phyloP scores from a whole-genome alignment of 139 green algal species.

The Coccomyxa sp. region DNA sequence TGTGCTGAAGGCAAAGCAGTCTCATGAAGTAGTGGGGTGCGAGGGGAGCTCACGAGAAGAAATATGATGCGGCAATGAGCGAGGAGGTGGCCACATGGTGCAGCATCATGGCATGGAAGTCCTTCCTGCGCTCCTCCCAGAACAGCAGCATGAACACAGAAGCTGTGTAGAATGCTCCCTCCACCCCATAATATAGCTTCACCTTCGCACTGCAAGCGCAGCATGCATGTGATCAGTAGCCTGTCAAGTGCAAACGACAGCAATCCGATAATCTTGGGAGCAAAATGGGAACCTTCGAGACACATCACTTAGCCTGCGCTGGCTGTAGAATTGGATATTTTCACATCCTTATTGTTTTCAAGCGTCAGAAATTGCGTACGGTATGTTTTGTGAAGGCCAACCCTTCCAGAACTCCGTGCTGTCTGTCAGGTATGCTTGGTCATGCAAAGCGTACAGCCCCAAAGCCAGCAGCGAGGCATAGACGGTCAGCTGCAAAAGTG shows the following conservation, averaged over 20 bases:
- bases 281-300: background rate
- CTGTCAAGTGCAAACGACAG: background rate
- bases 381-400: slow-evolving; percentile 45
- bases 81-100: slow-evolving; percentile 57
- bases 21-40: no score
- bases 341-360: background rate
- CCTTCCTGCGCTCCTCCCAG: slow-evolving; percentile 61
- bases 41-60: slow-evolving; percentile 25
- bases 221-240: background rate
- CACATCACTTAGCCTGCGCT: background rate
- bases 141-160: slow-evolving; percentile 52
- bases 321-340: background rate
- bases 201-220: slow-evolving; percentile 31
- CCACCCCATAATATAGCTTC: slow-evolving; percentile 35
- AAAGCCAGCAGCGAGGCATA: slow-evolving; percentile 24
- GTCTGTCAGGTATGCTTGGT: slow-evolving; percentile 38
- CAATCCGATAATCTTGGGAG: no score
- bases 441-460: slow-evolving; percentile 15
- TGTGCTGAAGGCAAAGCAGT: no score
- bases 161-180: slow-evolving; percentile 55
- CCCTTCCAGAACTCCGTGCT: slow-evolving; percentile 41
- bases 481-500: slow-evolving; percentile 17
- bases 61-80: slow-evolving; percentile 38
- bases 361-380: slow-evolving; percentile 26
- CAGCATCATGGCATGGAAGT: slow-evolving; percentile 63